Evolutionary conservation across 1,139 yeast genomes (phyloP).

Genomic region (Candida tunisiensis): DNA sequence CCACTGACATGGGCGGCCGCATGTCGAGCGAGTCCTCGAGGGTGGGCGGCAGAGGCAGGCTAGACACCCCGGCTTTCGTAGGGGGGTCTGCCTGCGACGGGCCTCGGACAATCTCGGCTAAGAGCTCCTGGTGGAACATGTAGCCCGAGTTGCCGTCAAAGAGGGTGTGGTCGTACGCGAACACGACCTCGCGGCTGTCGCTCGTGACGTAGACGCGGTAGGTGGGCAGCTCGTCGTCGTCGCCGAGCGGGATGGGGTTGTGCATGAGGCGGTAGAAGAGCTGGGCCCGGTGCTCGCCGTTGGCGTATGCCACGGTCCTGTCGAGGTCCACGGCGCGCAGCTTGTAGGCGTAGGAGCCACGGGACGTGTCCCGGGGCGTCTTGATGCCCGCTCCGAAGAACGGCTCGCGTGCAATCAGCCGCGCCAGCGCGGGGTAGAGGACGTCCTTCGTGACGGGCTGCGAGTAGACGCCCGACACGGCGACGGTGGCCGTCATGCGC

Average conservation of each 20-base stretch:
- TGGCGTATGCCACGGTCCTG: conserved; percentile 3
- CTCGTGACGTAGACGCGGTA: conserved; percentile 9
- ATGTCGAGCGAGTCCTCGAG: conserved; percentile 6
- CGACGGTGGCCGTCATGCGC: conserved; percentile 6
- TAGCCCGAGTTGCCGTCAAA: conserved; percentile 11
- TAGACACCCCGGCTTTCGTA: conserved; percentile 1
- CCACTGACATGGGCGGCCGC: conserved; percentile 6
- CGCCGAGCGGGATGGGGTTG: conserved; percentile 3
- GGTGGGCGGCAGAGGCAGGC: conserved; percentile 2
- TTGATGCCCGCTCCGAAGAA: conserved; percentile 4
- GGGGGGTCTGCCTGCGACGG: background rate
- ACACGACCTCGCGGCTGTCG: conserved; percentile 5
- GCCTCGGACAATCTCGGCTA: conserved; percentile 3
- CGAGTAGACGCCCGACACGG: conserved; percentile 7
- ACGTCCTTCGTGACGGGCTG: conserved; percentile 2
- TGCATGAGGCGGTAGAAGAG: conserved; percentile 2
- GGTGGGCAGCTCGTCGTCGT: conserved; percentile 4
- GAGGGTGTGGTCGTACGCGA: conserved; percentile 9
- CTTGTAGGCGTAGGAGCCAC: conserved; percentile 2
- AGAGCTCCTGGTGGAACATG: conserved; percentile 7
- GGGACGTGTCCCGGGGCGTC: conserved; percentile 1
- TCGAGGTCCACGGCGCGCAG: conserved; percentile 6
- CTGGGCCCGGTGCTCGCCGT: conserved; percentile 3
- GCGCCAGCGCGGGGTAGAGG: conserved; percentile 6
- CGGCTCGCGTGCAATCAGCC: conserved; percentile 3